Evolutionary conservation across 257 asterid species (phyloP).

Genomic region (Ligustrum vulgare): DNA sequence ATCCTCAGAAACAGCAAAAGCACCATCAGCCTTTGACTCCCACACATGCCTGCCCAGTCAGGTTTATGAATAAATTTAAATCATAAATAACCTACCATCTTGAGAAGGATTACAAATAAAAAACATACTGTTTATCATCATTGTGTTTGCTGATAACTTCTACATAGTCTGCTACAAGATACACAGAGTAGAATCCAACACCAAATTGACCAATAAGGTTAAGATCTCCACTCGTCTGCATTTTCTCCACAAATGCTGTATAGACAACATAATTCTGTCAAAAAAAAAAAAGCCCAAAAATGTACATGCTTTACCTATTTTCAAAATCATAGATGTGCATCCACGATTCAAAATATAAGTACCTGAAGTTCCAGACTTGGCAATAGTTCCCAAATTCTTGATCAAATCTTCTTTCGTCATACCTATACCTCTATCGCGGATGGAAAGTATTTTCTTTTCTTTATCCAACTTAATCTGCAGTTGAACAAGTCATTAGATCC

Average conservation of each 20-base stretch:
- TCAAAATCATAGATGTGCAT: not conserved
- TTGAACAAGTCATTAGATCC: not conserved
- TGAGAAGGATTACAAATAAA: constrained; percentile 8
- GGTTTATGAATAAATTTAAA: constrained; percentile 11
- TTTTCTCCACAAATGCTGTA: constrained; percentile 57
- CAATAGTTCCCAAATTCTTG: constrained; percentile 97
- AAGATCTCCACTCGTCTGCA: constrained; percentile 57
- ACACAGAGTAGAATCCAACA: constrained; percentile 87
- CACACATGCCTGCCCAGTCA: constrained; percentile 43
- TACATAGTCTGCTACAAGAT: constrained; percentile 56
- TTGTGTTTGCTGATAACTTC: constrained; percentile 58
- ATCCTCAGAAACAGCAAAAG: constrained; percentile 58
- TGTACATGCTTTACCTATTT: not conserved
- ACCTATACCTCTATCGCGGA: constrained; percentile 55
- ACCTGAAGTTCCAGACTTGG: constrained; percentile 99
- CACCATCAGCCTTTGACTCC: constrained; percentile 60
- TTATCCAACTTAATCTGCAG: constrained; percentile 54
- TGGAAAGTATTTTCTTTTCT: constrained; percentile 52
- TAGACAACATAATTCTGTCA: constrained; percentile 1
- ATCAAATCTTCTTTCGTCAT: constrained; percentile 78
- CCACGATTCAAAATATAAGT: constrained; percentile 1
- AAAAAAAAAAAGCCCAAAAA: not conserved
- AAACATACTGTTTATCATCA: constrained; percentile 63
- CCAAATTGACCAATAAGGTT: constrained; percentile 68
- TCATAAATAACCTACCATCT: not conserved